A percentile compares a stretch with the other conserved stretches of the same genome.
Conservation (phyloP, 2,329 filamentous ascomycete genomes). For the Alternaria brassicae region DNA sequence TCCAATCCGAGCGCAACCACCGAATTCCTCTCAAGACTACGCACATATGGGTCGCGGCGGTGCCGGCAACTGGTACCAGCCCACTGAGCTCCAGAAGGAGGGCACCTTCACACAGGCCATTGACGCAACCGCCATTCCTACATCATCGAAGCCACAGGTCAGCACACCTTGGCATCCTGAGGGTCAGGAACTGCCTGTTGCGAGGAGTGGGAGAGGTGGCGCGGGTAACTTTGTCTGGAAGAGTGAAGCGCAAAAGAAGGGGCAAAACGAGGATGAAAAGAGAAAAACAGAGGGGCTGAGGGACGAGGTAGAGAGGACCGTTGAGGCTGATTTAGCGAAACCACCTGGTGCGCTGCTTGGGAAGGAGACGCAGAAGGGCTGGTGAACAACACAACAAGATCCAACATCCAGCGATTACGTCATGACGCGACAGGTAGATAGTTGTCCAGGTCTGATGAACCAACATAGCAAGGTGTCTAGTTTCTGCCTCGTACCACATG, state of each 20-base stretch:
- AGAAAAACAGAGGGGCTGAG: conserved; percentile 31
- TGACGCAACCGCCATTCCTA: conserved; percentile 41
- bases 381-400: conserved; percentile 10
- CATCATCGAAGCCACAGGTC: conserved; percentile 33
- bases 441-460: not conserved
- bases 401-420: not conserved
- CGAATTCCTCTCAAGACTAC: conserved; percentile 47
- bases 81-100: conserved; percentile 47
- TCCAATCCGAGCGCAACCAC: conserved; percentile 19
- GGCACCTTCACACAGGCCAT: conserved; percentile 48
- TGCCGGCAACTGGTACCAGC: conserved; percentile 57
- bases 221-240: conserved; percentile 58
- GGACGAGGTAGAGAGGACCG: conserved; percentile 50
- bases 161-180: conserved; percentile 48
- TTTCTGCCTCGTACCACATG: no score
- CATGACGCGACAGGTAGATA: not conserved
- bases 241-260: conserved; percentile 42
- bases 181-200: conserved; percentile 44
- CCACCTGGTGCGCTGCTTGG: conserved; percentile 51
- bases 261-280: conserved; percentile 36
- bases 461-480: not conserved
- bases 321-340: conserved; percentile 51
- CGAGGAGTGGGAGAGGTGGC: conserved; percentile 52
- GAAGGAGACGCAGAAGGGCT: conserved; percentile 39
- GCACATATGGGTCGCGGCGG: conserved; percentile 56